Evolutionary conservation across 768 basidiomycete species (phyloP), one percentile per base, ranked within the genome.

Genomic region (Ramaria rubella): DNA sequence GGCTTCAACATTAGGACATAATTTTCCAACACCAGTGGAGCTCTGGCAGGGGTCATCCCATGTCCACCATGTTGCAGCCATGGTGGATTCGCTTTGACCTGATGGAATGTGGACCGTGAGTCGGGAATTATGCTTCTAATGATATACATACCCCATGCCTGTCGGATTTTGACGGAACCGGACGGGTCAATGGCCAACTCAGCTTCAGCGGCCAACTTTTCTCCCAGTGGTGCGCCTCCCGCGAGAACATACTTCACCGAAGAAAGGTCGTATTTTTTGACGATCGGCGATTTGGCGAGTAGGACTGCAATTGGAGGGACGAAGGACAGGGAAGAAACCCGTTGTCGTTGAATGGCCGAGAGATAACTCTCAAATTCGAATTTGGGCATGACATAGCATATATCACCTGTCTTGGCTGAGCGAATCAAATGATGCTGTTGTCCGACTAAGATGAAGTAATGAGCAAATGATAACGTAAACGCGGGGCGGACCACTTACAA

Each of bases 141-240:
- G 49, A 15, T 44, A 52, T 14, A 29, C 40, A 15, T 27, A 55
- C 57, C 57, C 57, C 57, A 58, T 27, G 49, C 57, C 40, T 58
- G 57, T 11, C 55, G 43, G 34, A 56, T 56, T 49, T 56, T 56
- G 17, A 56, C 55, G 9, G 44, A 46, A 34, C 55, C 55, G 5
- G 40, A 31, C 5, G 87, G 85, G 14, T 71, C 61, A 27, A 86
- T 73, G 50, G 57, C 58, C 17, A 77, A 62, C 7, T 69, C 63
- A 5, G 70, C 69, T 44, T 79, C 79, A 4, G 73, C 74, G 3
- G 71, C 79, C 17, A 94, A 73, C 2, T 81, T 78, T 1, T 78
- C 75, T 0, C 86, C 85, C 1, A 94, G 70, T 0, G 93, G 92
- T 1, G 93, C 93, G 0, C 91, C 93, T 2, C 89, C 92, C 4